Conservation (phyloP, 805 yeast species). For the Pichia rugopelliculosa region DNA sequence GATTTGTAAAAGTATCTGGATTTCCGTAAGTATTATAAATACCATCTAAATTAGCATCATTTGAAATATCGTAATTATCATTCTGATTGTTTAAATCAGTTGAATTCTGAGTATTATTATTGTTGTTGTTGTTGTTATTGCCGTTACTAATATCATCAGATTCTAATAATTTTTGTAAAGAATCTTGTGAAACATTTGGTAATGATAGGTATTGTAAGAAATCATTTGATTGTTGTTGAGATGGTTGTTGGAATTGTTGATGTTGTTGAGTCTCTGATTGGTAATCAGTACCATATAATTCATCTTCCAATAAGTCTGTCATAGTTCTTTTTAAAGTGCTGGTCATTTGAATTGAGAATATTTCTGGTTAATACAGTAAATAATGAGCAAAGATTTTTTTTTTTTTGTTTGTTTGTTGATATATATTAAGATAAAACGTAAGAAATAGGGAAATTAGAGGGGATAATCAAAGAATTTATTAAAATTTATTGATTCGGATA, state of each 20-base stretch:
- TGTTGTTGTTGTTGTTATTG: slow-evolving; percentile 4
- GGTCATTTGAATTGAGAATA: slow-evolving; percentile 15
- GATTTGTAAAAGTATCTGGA: slow-evolving; percentile 22
- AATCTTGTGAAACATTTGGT: slow-evolving; percentile 24
- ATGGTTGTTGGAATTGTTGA: neutral
- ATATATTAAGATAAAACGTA: neutral
- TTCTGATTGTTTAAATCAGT: neutral
- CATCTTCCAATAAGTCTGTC: slow-evolving; percentile 29
- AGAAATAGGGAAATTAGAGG: too few species aligned
- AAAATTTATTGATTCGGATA: neutral
- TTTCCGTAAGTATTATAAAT: slow-evolving; percentile 25
- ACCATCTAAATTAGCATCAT: slow-evolving; percentile 12
- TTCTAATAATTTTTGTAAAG: slow-evolving; percentile 9
- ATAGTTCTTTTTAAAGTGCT: slow-evolving; percentile 26
- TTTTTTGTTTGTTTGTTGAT: slow-evolving; percentile 3
- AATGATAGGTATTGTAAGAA: slow-evolving; percentile 19
- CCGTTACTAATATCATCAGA: slow-evolving; percentile 2
- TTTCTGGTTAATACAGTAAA: neutral
- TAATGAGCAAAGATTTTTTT: neutral
- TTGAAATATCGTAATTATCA: slow-evolving; percentile 1
- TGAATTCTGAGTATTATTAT: neutral
- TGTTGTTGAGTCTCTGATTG: neutral
- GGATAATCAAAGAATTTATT: neutral
- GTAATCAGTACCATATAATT: slow-evolving; percentile 16
- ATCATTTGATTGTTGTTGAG: slow-evolving; percentile 10